Evolutionary conservation across 208 protist species (phyloP).

Genomic region (Wallacemonas sp.): DNA sequence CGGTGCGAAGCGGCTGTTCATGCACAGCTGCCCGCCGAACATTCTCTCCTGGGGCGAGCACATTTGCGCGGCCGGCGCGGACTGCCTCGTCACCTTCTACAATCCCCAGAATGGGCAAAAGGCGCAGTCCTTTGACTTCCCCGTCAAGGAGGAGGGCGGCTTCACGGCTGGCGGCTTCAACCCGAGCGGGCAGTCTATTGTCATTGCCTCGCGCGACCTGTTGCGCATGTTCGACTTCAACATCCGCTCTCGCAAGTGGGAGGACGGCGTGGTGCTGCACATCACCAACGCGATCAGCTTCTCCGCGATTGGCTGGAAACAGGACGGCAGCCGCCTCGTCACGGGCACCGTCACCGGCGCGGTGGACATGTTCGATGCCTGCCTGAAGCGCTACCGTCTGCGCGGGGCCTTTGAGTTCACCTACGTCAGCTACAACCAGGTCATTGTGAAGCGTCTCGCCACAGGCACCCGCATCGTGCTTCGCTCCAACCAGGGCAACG

Average conservation of each 20-base stretch:
- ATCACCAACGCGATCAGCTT: constrained; percentile 94
- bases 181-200: constrained; percentile 93
- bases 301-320: constrained; percentile 92
- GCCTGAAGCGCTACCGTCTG: constrained; percentile 93
- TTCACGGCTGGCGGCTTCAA: constrained; percentile 92
- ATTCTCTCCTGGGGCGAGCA: constrained; percentile 93
- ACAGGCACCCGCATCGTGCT: constrained; percentile 92
- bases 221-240: constrained; percentile 95
- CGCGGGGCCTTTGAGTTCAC: constrained; percentile 97
- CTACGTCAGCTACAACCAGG: constrained; percentile 95
- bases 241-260: constrained; percentile 90
- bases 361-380: constrained; percentile 97
- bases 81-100: constrained; percentile 94
- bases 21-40: constrained; percentile 89
- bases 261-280: constrained; percentile 81
- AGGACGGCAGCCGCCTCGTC: constrained; percentile 94
- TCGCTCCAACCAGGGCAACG: constrained; percentile 94
- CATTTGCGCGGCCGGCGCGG: constrained; percentile 90
- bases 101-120: constrained; percentile 83
- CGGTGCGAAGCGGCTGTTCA: constrained; percentile 79
- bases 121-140: constrained; percentile 90
- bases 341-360: constrained; percentile 92
- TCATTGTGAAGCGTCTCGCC: constrained; percentile 96
- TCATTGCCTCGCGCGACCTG: constrained; percentile 87
- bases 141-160: constrained; percentile 83